Evolutionary conservation across 2,329 filamentous ascomycete species (phyloP), one percentile per base, ranked within the genome.

Genomic region (Pseudogymnoascus sp.): DNA sequence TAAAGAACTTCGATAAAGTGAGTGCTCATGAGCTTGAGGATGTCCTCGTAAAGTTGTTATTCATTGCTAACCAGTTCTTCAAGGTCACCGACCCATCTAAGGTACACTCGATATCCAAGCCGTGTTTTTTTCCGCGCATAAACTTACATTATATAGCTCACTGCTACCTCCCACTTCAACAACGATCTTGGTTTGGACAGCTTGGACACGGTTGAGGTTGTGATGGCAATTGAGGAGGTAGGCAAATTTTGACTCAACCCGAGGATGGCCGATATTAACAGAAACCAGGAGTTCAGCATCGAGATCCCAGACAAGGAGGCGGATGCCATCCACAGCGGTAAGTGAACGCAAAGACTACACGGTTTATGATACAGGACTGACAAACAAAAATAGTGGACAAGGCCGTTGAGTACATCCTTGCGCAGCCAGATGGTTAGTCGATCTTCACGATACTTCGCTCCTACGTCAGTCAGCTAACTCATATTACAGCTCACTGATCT

Each of bases 1-100:
- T 99, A 77, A 88, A 91, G 79, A 93, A 92, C 76, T 99, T 97
- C 75, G 94, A 99, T 81, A 99, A 99, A 89, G 90, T 92, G 75
- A 68, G 80, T 75, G 57, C 34, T 59, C 35, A 57, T 50, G 18
- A n/a, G 47, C 14, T 11, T 50, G 47, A n/a, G 50, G 8, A 60
- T 47, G 43, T 50, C 43, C 43, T 16, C 14, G 22, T 16, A 3
- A 50, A 39, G 34, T 54, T 57, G 16, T 22, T 41, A 61, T 22
- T 59, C 22, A 50, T 50, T 64, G 63, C 63, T 65, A 62, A 70
- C 67, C 62, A 61, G 47, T 64, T 32, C 18, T 58, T 63, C 57
- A 73, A 90, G 87, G 88, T 91, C 77, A 83, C 85, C 75, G 83
- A 87, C 71, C 76, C 80, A 62, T 72, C 73, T 69, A 86, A 86